These are phyloP conservation scores for Cytospora piceae DNA, from an alignment of 2,329 filamentous ascomycete species.

Conservation along the genomic window DNA sequence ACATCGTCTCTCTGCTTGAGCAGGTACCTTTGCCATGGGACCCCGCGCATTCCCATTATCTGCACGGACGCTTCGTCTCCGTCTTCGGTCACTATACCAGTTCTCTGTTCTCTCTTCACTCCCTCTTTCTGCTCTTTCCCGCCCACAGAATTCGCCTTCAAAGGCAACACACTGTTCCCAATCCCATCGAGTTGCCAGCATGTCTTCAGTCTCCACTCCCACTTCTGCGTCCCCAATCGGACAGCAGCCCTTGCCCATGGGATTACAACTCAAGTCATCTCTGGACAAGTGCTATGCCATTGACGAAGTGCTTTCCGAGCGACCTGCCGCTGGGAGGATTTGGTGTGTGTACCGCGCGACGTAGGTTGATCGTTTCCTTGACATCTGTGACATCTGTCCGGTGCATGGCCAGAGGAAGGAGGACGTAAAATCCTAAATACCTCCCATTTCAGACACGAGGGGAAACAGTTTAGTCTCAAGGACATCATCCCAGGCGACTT, in stretches of 20 bases:
- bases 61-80: too few relatives aligned
- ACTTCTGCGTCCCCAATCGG: slow-evolving; percentile 25
- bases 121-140: too few relatives aligned
- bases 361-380: slow-evolving; percentile 29
- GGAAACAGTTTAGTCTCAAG: slow-evolving; percentile 30
- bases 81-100: too few relatives aligned
- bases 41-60: too few relatives aligned
- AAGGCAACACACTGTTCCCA: slow-evolving; percentile 20
- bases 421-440: slow-evolving; percentile 17
- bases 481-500: slow-evolving; percentile 31
- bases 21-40: too few relatives aligned
- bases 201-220: slow-evolving; percentile 23
- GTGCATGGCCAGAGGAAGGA: slow-evolving; percentile 10
- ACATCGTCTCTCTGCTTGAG: too few relatives aligned
- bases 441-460: slow-evolving; percentile 28
- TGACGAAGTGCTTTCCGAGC: slow-evolving; percentile 32
- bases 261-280: slow-evolving; percentile 30
- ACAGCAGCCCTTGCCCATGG: slow-evolving; percentile 27
- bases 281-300: slow-evolving; percentile 30
- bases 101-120: too few relatives aligned
- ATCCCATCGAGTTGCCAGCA: slow-evolving; percentile 27
- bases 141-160: too few relatives aligned
- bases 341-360: slow-evolving; percentile 31
- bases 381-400: slow-evolving; percentile 14
- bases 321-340: slow-evolving; percentile 29